Conservation (phyloP, 306 rosid genomes). For the Amphicarpaea edgeworthii region DNA sequence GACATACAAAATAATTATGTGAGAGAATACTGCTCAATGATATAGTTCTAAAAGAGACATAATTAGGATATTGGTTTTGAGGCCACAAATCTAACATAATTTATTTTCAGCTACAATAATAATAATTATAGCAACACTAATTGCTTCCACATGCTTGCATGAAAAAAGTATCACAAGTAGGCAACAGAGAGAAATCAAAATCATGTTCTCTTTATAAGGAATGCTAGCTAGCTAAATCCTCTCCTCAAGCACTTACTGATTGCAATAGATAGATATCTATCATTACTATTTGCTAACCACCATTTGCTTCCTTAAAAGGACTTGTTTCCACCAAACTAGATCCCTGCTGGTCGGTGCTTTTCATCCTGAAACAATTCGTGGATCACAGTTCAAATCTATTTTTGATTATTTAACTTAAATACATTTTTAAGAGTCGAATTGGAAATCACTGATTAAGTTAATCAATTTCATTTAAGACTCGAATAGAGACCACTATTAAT, state of each 20-base stretch:
- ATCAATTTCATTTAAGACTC: no score
- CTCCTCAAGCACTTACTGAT: constrained; percentile 59
- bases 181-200: constrained; percentile 44
- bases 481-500: no score
- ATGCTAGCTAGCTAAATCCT: constrained; percentile 45
- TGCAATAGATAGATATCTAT: constrained; percentile 41
- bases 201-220: constrained; percentile 53
- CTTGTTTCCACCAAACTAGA: constrained; percentile 58
- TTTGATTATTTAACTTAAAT: no score
- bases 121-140: constrained; percentile 60
- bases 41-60: constrained; percentile 47
- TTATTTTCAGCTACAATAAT: constrained; percentile 54
- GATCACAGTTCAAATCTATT: constrained; percentile 33
- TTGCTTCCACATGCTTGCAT: constrained; percentile 79
- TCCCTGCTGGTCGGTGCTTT: constrained; percentile 61
- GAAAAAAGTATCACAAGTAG: constrained; percentile 50
- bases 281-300: constrained; percentile 52
- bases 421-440: no score
- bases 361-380: constrained; percentile 40
- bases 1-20: neutral
- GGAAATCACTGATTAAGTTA: no score
- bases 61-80: constrained; percentile 43
- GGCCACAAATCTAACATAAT: constrained; percentile 20
- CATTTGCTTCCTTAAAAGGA: constrained; percentile 80
- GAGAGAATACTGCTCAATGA: neutral